phyloP scores from a whole-genome alignment of 345 rosid genomes.

The Eucalyptus cladocalyx region DNA sequence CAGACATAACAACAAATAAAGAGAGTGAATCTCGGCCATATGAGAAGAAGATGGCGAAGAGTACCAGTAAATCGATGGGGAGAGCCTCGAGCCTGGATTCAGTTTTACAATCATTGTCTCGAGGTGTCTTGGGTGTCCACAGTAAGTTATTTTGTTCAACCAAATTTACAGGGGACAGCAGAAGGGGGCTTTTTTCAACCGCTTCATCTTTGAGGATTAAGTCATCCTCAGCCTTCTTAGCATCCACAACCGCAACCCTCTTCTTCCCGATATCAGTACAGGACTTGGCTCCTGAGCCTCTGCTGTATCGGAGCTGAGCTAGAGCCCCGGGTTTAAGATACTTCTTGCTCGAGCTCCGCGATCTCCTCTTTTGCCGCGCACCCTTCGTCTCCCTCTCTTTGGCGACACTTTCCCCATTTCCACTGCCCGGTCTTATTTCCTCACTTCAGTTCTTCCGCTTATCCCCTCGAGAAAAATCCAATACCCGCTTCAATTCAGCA shows the following conservation, averaged over 20 bases:
- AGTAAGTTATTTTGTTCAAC: conserved; percentile 22
- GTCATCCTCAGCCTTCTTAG: conserved; percentile 20
- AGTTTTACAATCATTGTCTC: conserved; percentile 26
- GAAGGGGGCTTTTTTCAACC: conserved; percentile 35
- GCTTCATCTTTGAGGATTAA: conserved; percentile 4
- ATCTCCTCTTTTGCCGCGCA: conserved; percentile 39
- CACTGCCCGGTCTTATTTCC: background rate
- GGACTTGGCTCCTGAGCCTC: conserved; percentile 36
- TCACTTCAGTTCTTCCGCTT: background rate
- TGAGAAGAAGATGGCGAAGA: background rate
- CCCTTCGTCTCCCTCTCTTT: conserved; percentile 29
- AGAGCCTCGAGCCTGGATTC: conserved; percentile 80
- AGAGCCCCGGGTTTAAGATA: conserved; percentile 82
- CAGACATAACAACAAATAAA: background rate
- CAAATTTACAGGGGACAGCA: conserved; percentile 49
- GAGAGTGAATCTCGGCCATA: background rate
- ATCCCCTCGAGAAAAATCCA: background rate
- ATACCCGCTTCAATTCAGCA: background rate
- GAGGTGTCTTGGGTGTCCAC: conserved; percentile 80
- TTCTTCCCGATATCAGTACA: conserved; percentile 72
- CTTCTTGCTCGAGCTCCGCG: conserved; percentile 35
- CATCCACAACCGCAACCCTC: conserved; percentile 37
- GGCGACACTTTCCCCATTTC: conserved; percentile 70
- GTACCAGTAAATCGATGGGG: conserved; percentile 85
- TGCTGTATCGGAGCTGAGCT: conserved; percentile 56